Evolutionary conservation across 2,329 filamentous ascomycete genomes (phyloP).

Genomic region (Penicillium sp.): DNA sequence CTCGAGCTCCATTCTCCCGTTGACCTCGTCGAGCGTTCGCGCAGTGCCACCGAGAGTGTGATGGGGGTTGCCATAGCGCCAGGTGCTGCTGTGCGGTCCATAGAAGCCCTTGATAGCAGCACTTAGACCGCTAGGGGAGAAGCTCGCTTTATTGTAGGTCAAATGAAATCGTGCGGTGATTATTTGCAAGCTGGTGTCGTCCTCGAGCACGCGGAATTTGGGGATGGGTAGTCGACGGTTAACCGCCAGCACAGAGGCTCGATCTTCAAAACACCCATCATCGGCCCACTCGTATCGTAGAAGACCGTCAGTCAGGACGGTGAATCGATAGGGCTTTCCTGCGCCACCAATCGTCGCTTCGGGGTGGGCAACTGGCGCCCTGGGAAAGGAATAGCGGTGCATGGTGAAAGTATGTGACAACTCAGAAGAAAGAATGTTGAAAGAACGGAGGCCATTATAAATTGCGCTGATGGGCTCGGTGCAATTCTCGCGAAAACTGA

Average conservation of each 20-base stretch:
- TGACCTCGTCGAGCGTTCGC: conserved; percentile 52
- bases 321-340: conserved; percentile 2
- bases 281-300: conserved; percentile 61
- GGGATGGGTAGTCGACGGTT: conserved; percentile 49
- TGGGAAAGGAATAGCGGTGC: conserved; percentile 7
- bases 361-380: conserved; percentile 1
- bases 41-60: conserved; percentile 46
- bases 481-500: conserved; percentile 4
- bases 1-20: conserved; percentile 51
- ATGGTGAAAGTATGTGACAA: background rate
- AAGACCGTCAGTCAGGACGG: conserved; percentile 53
- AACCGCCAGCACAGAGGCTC: conserved; percentile 59
- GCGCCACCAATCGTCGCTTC: conserved; percentile 6
- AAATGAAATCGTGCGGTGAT: conserved; percentile 54
- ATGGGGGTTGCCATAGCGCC: conserved; percentile 51
- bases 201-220: conserved; percentile 47
- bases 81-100: conserved; percentile 40
- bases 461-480: background rate
- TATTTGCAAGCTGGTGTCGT: conserved; percentile 50
- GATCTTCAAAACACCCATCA: conserved; percentile 59
- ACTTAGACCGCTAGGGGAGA: conserved; percentile 49
- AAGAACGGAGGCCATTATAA: background rate
- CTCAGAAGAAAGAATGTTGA: background rate
- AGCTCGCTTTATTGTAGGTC: conserved; percentile 56
- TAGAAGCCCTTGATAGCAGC: conserved; percentile 44